A percentile compares a stretch with the other conserved stretches of the same genome.
Conservation (phyloP, 805 yeast species). For the Saccharomyces jurei region DNA sequence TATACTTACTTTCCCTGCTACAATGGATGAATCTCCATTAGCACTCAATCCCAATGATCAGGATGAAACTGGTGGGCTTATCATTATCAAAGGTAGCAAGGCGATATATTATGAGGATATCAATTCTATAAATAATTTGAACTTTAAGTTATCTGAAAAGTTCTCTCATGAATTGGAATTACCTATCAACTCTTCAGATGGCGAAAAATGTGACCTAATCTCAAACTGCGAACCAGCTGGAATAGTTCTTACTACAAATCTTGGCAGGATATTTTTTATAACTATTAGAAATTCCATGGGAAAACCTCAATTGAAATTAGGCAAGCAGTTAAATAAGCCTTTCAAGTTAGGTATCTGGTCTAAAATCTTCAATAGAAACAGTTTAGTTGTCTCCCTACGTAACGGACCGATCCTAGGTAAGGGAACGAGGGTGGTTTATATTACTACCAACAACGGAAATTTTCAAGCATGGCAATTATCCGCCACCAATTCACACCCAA, state of each 20-base stretch:
- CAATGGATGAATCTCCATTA: constrained; percentile 17
- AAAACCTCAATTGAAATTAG: constrained; percentile 36
- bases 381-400: constrained; percentile 50
- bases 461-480: constrained; percentile 44
- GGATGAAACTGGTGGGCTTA: constrained; percentile 61
- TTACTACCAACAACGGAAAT: constrained; percentile 38
- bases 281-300: constrained; percentile 63
- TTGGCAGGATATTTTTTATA: constrained; percentile 56
- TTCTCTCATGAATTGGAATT: constrained; percentile 21
- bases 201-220: constrained; percentile 40
- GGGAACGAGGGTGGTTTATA: constrained; percentile 39
- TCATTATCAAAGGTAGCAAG: constrained; percentile 51
- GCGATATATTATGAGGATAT: constrained; percentile 68
- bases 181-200: constrained; percentile 8
- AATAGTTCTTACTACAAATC: constrained; percentile 57
- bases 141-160: constrained; percentile 21
- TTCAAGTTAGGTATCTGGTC: constrained; percentile 27
- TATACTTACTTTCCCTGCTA: constrained; percentile 26
- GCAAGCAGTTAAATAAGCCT: constrained; percentile 26
- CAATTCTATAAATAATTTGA: constrained; percentile 32
- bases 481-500: constrained; percentile 34
- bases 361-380: constrained; percentile 19
- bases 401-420: constrained; percentile 45
- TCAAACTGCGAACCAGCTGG: constrained; percentile 70
- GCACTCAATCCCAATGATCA: not conserved